A percentile compares a stretch with the other conserved stretches of the same genome.
phyloP scores from a whole-genome alignment of 1,139 yeast genomes.

The Diutina catenulata region DNA sequence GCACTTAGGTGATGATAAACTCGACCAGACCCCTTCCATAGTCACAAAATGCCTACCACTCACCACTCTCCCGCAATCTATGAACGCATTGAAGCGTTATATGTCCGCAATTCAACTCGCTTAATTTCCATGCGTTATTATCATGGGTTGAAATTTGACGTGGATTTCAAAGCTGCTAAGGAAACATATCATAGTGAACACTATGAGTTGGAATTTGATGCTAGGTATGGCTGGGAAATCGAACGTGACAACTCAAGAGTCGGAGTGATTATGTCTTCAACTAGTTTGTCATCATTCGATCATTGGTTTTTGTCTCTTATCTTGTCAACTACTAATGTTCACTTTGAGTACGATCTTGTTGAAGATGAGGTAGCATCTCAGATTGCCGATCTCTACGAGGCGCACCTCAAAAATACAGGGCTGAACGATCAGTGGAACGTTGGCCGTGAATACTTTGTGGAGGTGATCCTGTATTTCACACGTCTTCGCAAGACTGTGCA shows the following conservation, averaged over 20 bases:
- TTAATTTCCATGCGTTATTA: not conserved
- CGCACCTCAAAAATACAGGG: constrained; percentile 34
- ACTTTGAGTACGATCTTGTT: too few relatives aligned
- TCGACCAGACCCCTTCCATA: too few relatives aligned
- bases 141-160: not conserved
- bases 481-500: constrained; percentile 35
- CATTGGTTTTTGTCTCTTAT: not conserved
- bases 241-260: not conserved
- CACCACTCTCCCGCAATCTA: too few relatives aligned
- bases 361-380: not conserved
- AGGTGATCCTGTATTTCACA: constrained; percentile 35
- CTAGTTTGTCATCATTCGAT: not conserved
- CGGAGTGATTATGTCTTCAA: not conserved
- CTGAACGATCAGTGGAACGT: constrained; percentile 36
- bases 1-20: too few relatives aligned
- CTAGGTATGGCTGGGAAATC: not conserved
- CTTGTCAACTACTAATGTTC: not conserved
- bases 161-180: not conserved
- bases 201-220: not conserved
- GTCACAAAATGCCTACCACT: too few relatives aligned
- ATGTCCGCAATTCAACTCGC: not conserved
- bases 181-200: not conserved
- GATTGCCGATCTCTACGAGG: constrained; percentile 24
- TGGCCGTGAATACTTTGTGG: constrained; percentile 31
- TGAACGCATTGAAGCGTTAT: not conserved